These are phyloP conservation scores for Calonectria naviculata DNA, from an alignment of 2,329 filamentous ascomycete species.

Conservation along the genomic window DNA sequence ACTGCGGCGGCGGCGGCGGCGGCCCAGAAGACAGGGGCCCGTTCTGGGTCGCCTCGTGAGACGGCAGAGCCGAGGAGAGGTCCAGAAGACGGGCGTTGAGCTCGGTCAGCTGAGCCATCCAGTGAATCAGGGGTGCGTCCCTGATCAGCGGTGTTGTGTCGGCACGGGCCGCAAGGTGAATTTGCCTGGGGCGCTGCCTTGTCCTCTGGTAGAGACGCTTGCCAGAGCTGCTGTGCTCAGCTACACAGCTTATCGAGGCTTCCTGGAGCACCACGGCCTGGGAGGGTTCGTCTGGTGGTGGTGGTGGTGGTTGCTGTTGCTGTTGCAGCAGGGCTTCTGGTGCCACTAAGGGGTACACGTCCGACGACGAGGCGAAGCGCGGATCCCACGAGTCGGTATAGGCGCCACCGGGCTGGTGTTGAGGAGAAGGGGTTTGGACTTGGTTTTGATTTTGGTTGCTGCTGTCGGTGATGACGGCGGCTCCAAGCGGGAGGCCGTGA, in stretches of 20 bases:
- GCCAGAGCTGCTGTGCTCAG: conserved; percentile 37
- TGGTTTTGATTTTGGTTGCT: too few species aligned
- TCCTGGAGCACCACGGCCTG: conserved; percentile 26
- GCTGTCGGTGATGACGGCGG: too few species aligned
- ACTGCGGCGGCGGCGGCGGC: too few species aligned
- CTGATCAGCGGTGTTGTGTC: conserved; percentile 31
- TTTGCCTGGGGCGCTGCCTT: conserved; percentile 45
- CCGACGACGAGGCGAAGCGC: conserved; percentile 23
- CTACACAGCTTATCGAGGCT: conserved; percentile 34
- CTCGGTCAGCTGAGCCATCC: conserved; percentile 53
- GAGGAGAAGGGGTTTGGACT: not conserved
- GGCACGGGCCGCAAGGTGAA: conserved; percentile 42
- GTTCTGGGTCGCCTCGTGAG: conserved; percentile 34
- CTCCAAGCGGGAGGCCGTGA: conserved; percentile 28
- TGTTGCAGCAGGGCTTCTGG: conserved; percentile 20
- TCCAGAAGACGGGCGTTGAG: conserved; percentile 52
- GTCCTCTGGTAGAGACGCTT: conserved; percentile 38
- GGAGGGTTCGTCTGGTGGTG: conserved; percentile 18
- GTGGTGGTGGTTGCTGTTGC: too few species aligned
- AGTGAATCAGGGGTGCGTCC: conserved; percentile 42
- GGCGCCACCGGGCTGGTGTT: not conserved
- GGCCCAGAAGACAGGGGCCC: conserved; percentile 27
- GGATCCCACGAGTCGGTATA: conserved; percentile 41
- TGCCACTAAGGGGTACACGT: conserved; percentile 30
- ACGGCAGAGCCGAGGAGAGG: conserved; percentile 48